These are phyloP conservation scores for Zizania latifolia DNA, from an alignment of 176 grass and related monocot genomes.

Conservation along the genomic window DNA sequence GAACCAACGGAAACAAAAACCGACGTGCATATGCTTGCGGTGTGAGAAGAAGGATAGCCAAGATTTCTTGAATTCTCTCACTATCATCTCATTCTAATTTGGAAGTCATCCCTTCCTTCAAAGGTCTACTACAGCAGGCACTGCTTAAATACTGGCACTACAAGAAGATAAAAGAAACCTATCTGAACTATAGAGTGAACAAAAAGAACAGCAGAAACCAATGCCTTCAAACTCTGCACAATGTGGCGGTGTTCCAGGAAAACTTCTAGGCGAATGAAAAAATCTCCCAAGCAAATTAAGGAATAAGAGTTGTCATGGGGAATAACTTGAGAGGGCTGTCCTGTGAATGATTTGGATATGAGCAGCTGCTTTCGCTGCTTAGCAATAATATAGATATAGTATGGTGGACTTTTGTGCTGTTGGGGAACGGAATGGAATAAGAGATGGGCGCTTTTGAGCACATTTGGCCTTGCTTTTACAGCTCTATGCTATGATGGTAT, in stretches of 20 bases:
- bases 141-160: too few relatives aligned
- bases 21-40: not conserved
- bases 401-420: conserved; percentile 39
- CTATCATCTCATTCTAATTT: too few relatives aligned
- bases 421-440: conserved; percentile 34
- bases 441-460: conserved; percentile 25
- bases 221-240: conserved; percentile 5
- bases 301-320: conserved; percentile 13
- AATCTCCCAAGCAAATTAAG: too few relatives aligned
- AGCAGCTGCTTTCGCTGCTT: conserved; percentile 29
- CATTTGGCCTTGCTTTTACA: conserved; percentile 38
- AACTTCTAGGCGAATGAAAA: too few relatives aligned
- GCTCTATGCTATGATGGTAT: conserved; percentile 48
- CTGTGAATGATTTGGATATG: conserved; percentile 51
- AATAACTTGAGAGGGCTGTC: conserved; percentile 36
- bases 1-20: not conserved
- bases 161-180: too few relatives aligned
- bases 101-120: too few relatives aligned
- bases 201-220: conserved; percentile 22
- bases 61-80: too few relatives aligned
- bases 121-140: too few relatives aligned
- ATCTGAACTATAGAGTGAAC: conserved; percentile 30
- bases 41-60: too few relatives aligned
- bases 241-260: not conserved
- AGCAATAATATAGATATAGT: conserved; percentile 18